Evolutionary conservation across 1,284 basidiomycete genomes (phyloP), one percentile per base, ranked within the genome.

Genomic region (Grifola frondosa): DNA sequence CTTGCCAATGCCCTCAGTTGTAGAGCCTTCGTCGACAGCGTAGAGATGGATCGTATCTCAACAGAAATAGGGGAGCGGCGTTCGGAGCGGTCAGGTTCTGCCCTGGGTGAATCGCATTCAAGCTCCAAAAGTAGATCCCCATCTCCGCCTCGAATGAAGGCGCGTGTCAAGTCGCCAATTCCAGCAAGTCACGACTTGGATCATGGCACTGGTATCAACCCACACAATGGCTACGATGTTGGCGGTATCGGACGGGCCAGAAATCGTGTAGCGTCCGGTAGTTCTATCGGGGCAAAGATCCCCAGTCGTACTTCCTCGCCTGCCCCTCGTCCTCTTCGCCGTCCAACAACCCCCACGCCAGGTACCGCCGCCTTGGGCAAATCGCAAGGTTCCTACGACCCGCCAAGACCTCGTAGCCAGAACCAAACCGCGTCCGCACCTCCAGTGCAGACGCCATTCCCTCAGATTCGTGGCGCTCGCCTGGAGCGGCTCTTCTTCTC

Each of bases 401-500:
- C n/a, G 12, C 30, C 39, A 46, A 19, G 32, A 16, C 35, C 40
- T 6, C 32, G 22, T 10, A 38, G 40, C 16, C 42, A 43, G 38
- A 48, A 50, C 23, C 48, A 46, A 11, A 44, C 42, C 5, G 41
- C 38, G 15, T 34, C 40, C 2, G 16, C 41, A 5, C 24, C 40
- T 2, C 39, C 34, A 21, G 38, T 33, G 1, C 56, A 61, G 29
- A 73, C 80, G 1, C 84, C 89, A 0, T 91, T 93, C 69, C 91
- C 91, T 1, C 80, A 81, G 48, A 91, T 93, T 37, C 79, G 82
- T 12, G 86, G 88, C 9, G 78, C 78, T 33, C 78, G 74, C 29
- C 74, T 91, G 31, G 90, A 93, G 58, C 72, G 76, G 0, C 66
- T 91, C 39, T 93, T 93, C 69, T 92, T 91, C 66, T 81, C 84